These are phyloP conservation scores for Chlamydomonas sp. DNA, from an alignment of 139 green algal species.

Conservation along the genomic window DNA sequence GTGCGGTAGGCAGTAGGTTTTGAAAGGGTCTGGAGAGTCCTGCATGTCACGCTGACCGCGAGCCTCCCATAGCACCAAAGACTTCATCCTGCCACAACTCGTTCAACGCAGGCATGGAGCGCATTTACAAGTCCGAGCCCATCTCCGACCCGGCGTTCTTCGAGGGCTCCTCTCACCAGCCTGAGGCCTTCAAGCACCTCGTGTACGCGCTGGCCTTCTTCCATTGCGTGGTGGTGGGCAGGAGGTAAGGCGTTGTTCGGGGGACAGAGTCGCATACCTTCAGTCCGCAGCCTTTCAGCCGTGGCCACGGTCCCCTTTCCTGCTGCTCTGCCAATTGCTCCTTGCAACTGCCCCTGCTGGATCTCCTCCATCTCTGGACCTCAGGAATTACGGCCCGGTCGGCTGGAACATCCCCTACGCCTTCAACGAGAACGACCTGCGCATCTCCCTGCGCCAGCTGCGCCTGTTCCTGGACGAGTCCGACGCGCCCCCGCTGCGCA, in stretches of 20 bases:
- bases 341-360: neutral
- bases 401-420: conserved; percentile 86
- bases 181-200: conserved; percentile 68
- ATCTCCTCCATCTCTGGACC: neutral
- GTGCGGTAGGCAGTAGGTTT: too few species aligned
- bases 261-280: neutral
- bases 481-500: conserved; percentile 61
- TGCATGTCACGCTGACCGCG: too few species aligned
- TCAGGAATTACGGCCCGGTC: conserved; percentile 76
- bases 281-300: too few species aligned
- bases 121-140: conserved; percentile 63
- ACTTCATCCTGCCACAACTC: too few species aligned
- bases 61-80: too few species aligned
- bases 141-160: conserved; percentile 64
- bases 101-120: conserved; percentile 33
- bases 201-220: conserved; percentile 79
- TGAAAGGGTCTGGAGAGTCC: too few species aligned
- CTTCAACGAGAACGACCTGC: conserved; percentile 84
- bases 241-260: conserved; percentile 16
- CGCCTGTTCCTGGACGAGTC: conserved; percentile 80
- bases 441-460: conserved; percentile 77
- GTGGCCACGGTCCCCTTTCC: neutral
- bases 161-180: conserved; percentile 52
- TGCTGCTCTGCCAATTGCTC: neutral
- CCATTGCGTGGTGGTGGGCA: conserved; percentile 69